Evolutionary conservation across 495 filamentous ascomycete genomes (phyloP), one percentile per base, ranked within the genome.

Genomic region (Penicillium cosmopolitanum): DNA sequence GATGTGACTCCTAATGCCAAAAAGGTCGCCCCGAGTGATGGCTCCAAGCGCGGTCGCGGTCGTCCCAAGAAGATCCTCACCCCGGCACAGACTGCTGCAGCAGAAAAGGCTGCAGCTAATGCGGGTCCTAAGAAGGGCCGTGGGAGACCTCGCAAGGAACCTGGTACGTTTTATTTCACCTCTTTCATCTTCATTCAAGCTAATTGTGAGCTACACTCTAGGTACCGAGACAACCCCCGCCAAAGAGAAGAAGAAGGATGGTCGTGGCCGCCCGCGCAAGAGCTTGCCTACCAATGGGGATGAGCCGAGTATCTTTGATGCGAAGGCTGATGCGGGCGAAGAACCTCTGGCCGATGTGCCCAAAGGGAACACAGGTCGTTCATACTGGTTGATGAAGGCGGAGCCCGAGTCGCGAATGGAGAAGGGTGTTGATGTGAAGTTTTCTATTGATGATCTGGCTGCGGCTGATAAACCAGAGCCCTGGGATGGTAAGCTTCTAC

Each of bases 331-430:
- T 25, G 2, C 46, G 46, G 21, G 31, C 23, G 66, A 66, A 3
- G 51, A 53, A n/a, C 57, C 58, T 3, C 23, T 43, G 3, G 42
- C 51, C 2, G 57, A 50, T 8, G 54, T 60, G 25, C 56, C 64
- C 28, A 51, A 55, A 21, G 56, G 59, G 5, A 65, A 66, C 7
- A 55, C 63, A 25, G 70, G 63, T 16, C 72, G 62, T 23, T 77
- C 76, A 21, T 96, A 91, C 73, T 97, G 93, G 94, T 85, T 98
- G 60, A 85, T 98, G 85, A 98, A 98, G 77, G 92, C 94, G 8
- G 94, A 98, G 74, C 94, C 95, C 3, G 88, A 93, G 66, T 86
- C 91, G 25, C 87, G 95, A 18, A 69, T 93, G 21, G 91, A 95
- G 69, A 96, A 92, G 51, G 91, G 92, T 15, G 79, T 87, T 52